Percentiles rank a stretch among this genome's conserved stretches.
These are phyloP conservation scores for Phoenix dactylifera DNA, from an alignment of 176 grass and related monocot species.

Conservation along the genomic window DNA sequence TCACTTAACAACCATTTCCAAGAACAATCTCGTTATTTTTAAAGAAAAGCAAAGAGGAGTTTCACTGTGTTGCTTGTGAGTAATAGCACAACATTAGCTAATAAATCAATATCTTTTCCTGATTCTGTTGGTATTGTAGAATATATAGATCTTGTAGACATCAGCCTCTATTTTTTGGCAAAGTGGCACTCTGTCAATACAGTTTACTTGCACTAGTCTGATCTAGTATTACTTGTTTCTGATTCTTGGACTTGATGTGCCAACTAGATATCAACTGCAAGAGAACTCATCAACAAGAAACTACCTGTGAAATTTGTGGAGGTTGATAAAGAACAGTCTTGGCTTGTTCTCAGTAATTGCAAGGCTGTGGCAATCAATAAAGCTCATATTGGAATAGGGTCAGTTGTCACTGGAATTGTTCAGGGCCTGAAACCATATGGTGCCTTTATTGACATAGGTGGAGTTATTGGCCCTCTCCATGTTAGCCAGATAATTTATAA, in stretches of 20 bases:
- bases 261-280: slow-evolving; percentile 49
- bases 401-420: slow-evolving; percentile 79
- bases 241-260: too few species aligned
- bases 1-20: too few species aligned
- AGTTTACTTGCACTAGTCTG: too few species aligned
- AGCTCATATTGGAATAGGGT: slow-evolving; percentile 87
- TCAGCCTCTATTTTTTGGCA: too few species aligned
- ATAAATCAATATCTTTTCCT: too few species aligned
- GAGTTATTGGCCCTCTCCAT: slow-evolving; percentile 90
- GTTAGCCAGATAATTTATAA: slow-evolving; percentile 97
- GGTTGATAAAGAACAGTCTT: slow-evolving; percentile 74
- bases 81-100: too few species aligned
- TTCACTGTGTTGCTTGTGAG: too few species aligned
- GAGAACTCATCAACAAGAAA: slow-evolving; percentile 69
- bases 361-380: slow-evolving; percentile 90
- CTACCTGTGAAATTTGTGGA: slow-evolving; percentile 80
- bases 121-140: too few species aligned
- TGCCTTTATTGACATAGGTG: slow-evolving; percentile 87
- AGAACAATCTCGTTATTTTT: too few species aligned
- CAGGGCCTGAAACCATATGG: slow-evolving; percentile 92
- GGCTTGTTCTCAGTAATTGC: slow-evolving; percentile 91
- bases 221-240: not conserved
- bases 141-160: too few species aligned
- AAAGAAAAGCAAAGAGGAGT: too few species aligned
- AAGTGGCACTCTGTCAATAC: too few species aligned